These are phyloP conservation scores for Trichoderma orchidacearum DNA, from an alignment of 495 filamentous ascomycete genomes.

Conservation along the genomic window DNA sequence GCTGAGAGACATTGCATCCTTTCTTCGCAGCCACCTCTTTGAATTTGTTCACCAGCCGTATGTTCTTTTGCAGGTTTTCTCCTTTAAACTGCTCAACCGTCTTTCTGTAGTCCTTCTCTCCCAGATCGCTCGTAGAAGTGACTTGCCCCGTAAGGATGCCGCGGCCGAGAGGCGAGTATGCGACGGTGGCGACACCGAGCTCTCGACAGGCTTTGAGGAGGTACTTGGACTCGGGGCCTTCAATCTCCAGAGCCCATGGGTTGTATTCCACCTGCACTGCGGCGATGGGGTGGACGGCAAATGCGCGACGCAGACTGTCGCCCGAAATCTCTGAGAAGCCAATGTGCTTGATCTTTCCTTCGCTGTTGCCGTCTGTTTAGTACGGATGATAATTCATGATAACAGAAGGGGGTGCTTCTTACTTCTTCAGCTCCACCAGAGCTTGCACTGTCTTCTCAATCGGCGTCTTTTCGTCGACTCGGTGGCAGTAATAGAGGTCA, in stretches of 20 bases:
- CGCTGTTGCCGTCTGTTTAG: background rate
- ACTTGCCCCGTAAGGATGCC: slow-evolving; percentile 30
- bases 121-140: slow-evolving; percentile 19
- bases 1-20: slow-evolving; percentile 29
- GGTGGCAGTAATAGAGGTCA: slow-evolving; percentile 51
- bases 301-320: slow-evolving; percentile 23
- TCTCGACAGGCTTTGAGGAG: slow-evolving; percentile 29
- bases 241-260: slow-evolving; percentile 29
- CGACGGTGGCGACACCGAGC: slow-evolving; percentile 31
- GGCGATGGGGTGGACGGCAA: slow-evolving; percentile 18
- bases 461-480: slow-evolving; percentile 37
- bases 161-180: slow-evolving; percentile 33
- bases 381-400: no score
- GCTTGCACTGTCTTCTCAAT: slow-evolving; percentile 50
- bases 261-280: slow-evolving; percentile 36
- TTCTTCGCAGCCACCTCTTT: slow-evolving; percentile 31
- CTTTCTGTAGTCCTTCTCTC: slow-evolving; percentile 23
- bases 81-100: slow-evolving; percentile 25
- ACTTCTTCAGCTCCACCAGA: slow-evolving; percentile 27
- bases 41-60: slow-evolving; percentile 35
- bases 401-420: background rate
- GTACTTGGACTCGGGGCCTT: slow-evolving; percentile 17
- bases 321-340: slow-evolving; percentile 31
- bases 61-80: slow-evolving; percentile 43
- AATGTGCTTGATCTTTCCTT: slow-evolving; percentile 38